These are phyloP conservation scores for Raphanus hybrid DNA, from an alignment of 441 rosid genomes.

Conservation along the genomic window DNA sequence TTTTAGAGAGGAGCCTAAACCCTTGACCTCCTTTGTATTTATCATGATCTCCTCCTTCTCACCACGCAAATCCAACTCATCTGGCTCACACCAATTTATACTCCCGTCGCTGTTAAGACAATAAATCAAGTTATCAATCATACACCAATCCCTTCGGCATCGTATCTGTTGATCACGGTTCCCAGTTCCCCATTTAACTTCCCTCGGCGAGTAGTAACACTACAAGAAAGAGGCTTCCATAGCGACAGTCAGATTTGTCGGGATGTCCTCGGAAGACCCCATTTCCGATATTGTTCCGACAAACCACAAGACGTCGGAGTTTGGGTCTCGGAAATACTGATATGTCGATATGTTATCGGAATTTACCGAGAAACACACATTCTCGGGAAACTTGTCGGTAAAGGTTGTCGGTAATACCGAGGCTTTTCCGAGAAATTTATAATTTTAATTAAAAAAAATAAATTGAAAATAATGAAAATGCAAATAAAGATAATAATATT, in stretches of 20 bases:
- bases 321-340: neutral
- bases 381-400: neutral
- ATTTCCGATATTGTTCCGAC: neutral
- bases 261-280: neutral
- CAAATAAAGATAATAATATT: too few relatives aligned
- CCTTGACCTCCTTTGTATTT: neutral
- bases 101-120: neutral
- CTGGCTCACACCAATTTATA: neutral
- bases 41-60: neutral
- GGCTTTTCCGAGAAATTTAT: neutral
- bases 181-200: conserved; percentile 17
- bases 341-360: neutral
- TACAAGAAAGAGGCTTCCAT: neutral
- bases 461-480: too few relatives aligned
- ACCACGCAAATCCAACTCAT: conserved; percentile 11
- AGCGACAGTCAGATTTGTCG: neutral
- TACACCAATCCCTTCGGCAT: conserved; percentile 13
- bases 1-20: neutral
- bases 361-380: neutral
- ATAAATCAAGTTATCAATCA: neutral
- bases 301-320: neutral
- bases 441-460: too few relatives aligned
- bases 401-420: neutral
- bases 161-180: too few relatives aligned
- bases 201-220: neutral